Base-by-base conservation (phyloP, 345 rosid species). In the Camelina sativa region DNA sequence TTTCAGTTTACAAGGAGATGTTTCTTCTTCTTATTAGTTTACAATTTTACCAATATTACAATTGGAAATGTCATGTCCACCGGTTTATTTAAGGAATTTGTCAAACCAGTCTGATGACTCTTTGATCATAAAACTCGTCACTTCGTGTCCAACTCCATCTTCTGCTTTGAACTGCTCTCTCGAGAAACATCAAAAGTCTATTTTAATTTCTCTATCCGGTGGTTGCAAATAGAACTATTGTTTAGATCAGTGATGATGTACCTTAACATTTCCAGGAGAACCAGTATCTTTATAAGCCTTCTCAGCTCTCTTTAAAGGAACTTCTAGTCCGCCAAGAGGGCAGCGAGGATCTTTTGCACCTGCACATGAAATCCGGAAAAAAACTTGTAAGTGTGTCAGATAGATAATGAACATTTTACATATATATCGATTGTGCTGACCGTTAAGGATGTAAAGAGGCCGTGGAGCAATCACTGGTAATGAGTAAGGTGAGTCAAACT, bases 311-410 rank as follows among this genome's bases (percentile, higher is more conserved):
- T 74, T 71, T 67, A 72, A 67, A 50, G 93, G 88, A 70, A 60
- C 62, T 73, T 81, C 78, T 66, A 95, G 59, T 71, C 96, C 97
- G 1, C 59, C 92, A 46, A 86, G 69, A 4, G 97, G 97, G 83
- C 92, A 88, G 13, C 92, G 96, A 38, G 86, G 97, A 81, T 94
- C 97, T 23, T 85, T 82, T 13, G 81, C 90, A 30, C 97, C 97
- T 92, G 46, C 34, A 43, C 38, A 71, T 5, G 57, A 51, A 30
- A 58, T n/a, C 46, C 28, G 4, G 8, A 4, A 30, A 61, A 28
- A 28, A 28, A 35, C 40, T 8, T 54, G 25, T 47, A 17, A 28
- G 56, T 22, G 6, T 20, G 4, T 62, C 1, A 23, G 5, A 10
- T 37, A 57, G 4, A 40, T 52, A 52, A 23, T 12, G 44, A 50